phyloP scores from a whole-genome alignment of 306 rosid genomes.

The Spatholobus suberectus region DNA sequence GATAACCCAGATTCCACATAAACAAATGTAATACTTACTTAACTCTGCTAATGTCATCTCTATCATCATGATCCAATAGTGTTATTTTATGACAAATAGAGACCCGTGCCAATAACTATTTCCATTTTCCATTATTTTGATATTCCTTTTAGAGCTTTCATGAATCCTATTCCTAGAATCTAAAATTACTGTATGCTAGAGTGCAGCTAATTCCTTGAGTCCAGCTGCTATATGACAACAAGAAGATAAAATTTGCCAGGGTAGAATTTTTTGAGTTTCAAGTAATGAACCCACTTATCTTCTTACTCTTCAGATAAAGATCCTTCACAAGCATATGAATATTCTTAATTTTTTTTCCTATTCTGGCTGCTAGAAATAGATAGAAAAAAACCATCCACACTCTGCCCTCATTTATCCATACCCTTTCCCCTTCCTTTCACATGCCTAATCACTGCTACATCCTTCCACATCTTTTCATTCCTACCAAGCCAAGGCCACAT shows the following conservation, averaged over 20 bases:
- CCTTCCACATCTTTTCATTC: neutral
- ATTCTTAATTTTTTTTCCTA: neutral
- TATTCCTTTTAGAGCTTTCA: neutral
- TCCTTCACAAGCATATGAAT: neutral
- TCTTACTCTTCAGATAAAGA: slow-evolving; percentile 11
- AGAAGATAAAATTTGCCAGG: neutral
- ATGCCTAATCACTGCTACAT: neutral
- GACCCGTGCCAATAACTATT: neutral
- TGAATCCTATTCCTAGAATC: neutral
- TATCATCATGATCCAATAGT: slow-evolving; percentile 21
- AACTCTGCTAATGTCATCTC: neutral
- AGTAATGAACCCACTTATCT: slow-evolving; percentile 7
- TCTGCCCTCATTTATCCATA: neutral
- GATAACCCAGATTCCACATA: neutral
- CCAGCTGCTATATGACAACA: neutral
- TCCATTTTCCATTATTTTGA: slow-evolving; percentile 11
- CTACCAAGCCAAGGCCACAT: neutral
- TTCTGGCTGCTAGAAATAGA: neutral
- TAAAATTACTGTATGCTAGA: neutral
- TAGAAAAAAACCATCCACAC: neutral
- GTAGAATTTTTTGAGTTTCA: neutral
- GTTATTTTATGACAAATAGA: neutral
- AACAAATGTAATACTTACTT: neutral
- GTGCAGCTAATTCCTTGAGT: neutral
- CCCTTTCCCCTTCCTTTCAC: neutral